Percentiles rank a stretch among this genome's conserved stretches.
phyloP scores from a whole-genome alignment of 2,329 filamentous ascomycete genomes.

The Nemania sp. region DNA sequence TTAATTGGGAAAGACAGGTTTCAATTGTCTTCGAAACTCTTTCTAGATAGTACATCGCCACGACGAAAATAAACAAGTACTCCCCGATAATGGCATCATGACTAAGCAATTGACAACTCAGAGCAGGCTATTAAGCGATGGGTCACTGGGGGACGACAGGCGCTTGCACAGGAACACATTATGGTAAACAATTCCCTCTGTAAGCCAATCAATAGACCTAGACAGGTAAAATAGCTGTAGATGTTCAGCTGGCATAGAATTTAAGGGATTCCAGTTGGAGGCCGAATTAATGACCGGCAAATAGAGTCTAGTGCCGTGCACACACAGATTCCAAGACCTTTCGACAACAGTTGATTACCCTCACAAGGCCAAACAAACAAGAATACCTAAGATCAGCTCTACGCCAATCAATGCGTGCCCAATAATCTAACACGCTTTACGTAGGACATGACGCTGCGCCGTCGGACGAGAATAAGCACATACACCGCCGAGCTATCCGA shows the following conservation, averaged over 20 bases:
- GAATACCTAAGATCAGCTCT: not conserved
- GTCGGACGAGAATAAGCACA: not conserved
- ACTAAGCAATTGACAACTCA: not conserved
- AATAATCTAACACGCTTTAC: not conserved
- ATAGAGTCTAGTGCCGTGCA: not conserved
- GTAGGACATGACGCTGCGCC: slow-evolving; percentile 6
- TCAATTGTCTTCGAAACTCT: not conserved
- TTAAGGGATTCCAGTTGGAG: not conserved
- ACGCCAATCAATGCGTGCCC: not conserved
- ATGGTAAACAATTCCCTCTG: not conserved
- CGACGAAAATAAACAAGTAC: not conserved
- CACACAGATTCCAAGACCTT: not conserved
- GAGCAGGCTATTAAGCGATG: not conserved
- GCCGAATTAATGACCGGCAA: not conserved
- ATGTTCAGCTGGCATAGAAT: not conserved
- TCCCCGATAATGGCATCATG: not conserved
- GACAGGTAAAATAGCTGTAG: not conserved
- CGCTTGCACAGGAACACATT: not conserved
- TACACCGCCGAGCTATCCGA: not conserved
- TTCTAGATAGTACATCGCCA: slow-evolving; percentile 3
- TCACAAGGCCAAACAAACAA: not conserved
- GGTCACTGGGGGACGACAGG: not conserved
- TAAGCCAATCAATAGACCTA: not conserved
- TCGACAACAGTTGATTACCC: not conserved
- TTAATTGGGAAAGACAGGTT: not conserved